Percentiles rank a stretch among this genome's conserved stretches.
phyloP scores from a whole-genome alignment of 257 asterid species.

The Haberlea rhodopensis region DNA sequence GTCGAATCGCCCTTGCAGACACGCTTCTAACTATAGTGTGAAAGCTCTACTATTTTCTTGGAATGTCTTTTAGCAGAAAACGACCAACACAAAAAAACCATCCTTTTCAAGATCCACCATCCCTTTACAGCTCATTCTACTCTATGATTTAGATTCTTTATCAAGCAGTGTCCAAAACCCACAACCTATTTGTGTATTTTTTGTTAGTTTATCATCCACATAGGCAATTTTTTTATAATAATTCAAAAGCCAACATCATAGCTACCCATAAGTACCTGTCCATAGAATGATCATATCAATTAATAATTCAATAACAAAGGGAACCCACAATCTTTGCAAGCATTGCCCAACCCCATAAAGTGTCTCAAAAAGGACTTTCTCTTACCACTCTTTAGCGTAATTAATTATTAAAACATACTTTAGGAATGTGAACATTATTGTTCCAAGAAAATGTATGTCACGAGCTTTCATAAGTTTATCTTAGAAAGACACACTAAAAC shows the following conservation, averaged over 20 bases:
- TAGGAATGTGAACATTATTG: background rate
- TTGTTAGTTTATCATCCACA: conserved; percentile 11
- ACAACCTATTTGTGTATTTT: conserved; percentile 17
- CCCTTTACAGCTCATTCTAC: conserved; percentile 35
- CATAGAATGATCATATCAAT: background rate
- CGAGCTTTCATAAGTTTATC: conserved; percentile 2
- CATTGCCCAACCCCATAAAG: conserved; percentile 21
- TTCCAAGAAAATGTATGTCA: conserved; percentile 9
- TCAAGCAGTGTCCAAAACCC: conserved; percentile 23
- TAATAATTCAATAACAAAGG: background rate
- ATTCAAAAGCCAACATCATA: background rate
- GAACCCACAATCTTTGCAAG: conserved; percentile 12
- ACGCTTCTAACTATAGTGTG: too few relatives aligned
- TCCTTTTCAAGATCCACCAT: conserved; percentile 21
- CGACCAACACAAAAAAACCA: conserved; percentile 20
- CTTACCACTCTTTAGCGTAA: background rate
- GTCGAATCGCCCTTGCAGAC: too few relatives aligned
- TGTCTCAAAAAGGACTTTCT: conserved; percentile 5
- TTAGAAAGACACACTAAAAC: background rate
- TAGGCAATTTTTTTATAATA: background rate
- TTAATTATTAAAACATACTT: background rate
- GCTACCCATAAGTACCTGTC: background rate
- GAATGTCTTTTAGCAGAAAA: background rate
- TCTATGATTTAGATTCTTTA: conserved; percentile 27
- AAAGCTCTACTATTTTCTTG: background rate